Conservation (phyloP, 192 early-diverging fungal species). For the Lobosporangium transversale region DNA sequence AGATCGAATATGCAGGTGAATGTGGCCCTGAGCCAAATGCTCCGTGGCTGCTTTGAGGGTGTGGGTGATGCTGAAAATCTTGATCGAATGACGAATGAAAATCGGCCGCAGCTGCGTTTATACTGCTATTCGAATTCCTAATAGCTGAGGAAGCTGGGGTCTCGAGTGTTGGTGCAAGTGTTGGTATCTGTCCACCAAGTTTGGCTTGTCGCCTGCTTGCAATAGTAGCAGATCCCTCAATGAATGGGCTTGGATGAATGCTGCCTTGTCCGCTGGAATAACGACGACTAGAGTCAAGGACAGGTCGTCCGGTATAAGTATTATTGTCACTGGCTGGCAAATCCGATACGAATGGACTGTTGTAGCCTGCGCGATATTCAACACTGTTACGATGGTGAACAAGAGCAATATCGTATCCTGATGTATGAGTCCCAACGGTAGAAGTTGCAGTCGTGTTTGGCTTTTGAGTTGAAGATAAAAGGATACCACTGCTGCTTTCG, state of each 20-base stretch:
- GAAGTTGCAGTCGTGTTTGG: background rate
- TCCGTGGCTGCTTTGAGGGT: background rate
- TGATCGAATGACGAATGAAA: constrained; percentile 9
- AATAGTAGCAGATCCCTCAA: background rate
- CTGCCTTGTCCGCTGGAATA: constrained; percentile 25
- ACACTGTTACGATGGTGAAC: background rate
- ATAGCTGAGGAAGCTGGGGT: constrained; percentile 13
- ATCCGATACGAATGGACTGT: constrained; percentile 10
- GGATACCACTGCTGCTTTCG: constrained; percentile 1
- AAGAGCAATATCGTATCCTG: background rate
- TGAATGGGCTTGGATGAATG: constrained; percentile 2
- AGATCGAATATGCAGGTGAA: constrained; percentile 41
- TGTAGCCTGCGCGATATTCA: background rate
- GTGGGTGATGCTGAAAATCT: constrained; percentile 1
- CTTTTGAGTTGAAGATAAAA: background rate
- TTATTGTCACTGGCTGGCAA: constrained; percentile 23
- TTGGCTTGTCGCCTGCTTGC: constrained; percentile 27
- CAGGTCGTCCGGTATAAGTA: constrained; percentile 25
- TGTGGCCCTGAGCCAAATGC: constrained; percentile 8
- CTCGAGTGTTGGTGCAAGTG: constrained; percentile 31
- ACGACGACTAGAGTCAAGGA: constrained; percentile 30
- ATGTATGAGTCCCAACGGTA: background rate
- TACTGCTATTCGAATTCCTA: constrained; percentile 4
- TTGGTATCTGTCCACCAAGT: constrained; percentile 8
- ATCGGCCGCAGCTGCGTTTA: constrained; percentile 35